phyloP scores from a whole-genome alignment of 208 protist species.

The Zelonia costaricensis region DNA sequence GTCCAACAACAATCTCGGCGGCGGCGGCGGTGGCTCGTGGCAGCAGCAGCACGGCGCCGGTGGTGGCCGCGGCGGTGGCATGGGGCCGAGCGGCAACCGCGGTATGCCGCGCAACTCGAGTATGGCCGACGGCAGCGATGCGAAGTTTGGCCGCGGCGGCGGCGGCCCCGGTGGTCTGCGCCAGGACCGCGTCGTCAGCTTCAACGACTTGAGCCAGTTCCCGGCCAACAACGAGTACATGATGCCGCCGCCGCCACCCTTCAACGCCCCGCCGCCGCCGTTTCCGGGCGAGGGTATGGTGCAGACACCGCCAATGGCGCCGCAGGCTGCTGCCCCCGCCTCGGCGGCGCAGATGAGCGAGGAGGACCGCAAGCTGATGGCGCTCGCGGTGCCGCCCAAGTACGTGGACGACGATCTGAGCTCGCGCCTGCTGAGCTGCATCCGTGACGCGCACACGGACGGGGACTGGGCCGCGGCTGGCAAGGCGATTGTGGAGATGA shows the following conservation, averaged over 20 bases:
- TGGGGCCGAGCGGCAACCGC: slow-evolving; percentile 26
- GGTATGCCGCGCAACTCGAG: slow-evolving; percentile 31
- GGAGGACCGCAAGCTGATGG: slow-evolving; percentile 71
- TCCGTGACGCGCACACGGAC: slow-evolving; percentile 62
- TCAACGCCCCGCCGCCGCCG: slow-evolving; percentile 23
- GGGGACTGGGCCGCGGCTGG: slow-evolving; percentile 45
- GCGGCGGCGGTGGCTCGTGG: slow-evolving; percentile 15
- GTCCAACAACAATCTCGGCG: slow-evolving; percentile 22
- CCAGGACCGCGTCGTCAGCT: slow-evolving; percentile 48
- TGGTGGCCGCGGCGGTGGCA: slow-evolving; percentile 4
- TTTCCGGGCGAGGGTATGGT: slow-evolving; percentile 11
- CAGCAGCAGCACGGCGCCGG: slow-evolving; percentile 28
- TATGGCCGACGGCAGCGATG: slow-evolving; percentile 27
- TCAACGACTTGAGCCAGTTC: slow-evolving; percentile 45
- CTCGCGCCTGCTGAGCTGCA: slow-evolving; percentile 50
- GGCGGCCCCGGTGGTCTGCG: slow-evolving; percentile 20
- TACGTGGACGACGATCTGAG: slow-evolving; percentile 51
- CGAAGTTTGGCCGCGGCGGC: slow-evolving; percentile 27
- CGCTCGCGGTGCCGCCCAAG: slow-evolving; percentile 68
- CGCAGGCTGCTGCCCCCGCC: slow-evolving; percentile 2
- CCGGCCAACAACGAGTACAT: slow-evolving; percentile 18
- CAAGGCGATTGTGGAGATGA: slow-evolving; percentile 34
- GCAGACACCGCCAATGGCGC: slow-evolving; percentile 14
- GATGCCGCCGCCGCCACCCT: slow-evolving; percentile 23
- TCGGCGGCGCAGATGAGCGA: slow-evolving; percentile 29